These are phyloP conservation scores for Phaeophleospora eucalypticola DNA, from an alignment of 2,329 filamentous ascomycete genomes.

Conservation along the genomic window DNA sequence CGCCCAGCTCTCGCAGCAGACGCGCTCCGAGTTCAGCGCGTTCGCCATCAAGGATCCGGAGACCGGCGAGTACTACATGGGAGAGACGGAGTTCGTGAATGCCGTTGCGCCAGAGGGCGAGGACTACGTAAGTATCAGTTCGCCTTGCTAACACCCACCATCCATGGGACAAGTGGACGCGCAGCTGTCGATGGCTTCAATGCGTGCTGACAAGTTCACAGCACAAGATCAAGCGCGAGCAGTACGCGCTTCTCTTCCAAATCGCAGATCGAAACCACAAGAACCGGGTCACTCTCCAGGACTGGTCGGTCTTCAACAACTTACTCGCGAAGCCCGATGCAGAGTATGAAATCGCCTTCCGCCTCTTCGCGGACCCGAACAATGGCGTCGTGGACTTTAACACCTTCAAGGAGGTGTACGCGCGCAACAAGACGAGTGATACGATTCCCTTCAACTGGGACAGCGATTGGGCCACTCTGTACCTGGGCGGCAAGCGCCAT, in stretches of 20 bases:
- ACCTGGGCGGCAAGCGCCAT: conserved; percentile 82
- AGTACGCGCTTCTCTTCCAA: conserved; percentile 88
- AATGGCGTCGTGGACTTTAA: conserved; percentile 86
- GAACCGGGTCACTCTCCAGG: conserved; percentile 71
- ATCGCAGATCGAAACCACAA: conserved; percentile 76
- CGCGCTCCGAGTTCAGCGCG: conserved; percentile 69
- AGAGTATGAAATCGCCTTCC: conserved; percentile 98
- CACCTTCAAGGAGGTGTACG: conserved; percentile 78
- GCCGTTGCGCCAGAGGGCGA: conserved; percentile 82
- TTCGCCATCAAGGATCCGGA: conserved; percentile 72
- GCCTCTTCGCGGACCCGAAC: conserved; percentile 84
- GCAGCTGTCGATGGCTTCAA: neutral
- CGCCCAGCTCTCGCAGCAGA: conserved; percentile 66
- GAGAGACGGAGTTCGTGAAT: conserved; percentile 80
- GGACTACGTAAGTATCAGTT: conserved; percentile 72
- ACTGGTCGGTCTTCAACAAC: conserved; percentile 94
- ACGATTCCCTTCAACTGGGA: conserved; percentile 95
- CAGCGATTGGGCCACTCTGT: conserved; percentile 92
- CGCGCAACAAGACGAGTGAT: conserved; percentile 78
- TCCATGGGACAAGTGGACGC: too few relatives aligned
- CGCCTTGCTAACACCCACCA: neutral
- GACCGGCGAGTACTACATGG: conserved; percentile 75
- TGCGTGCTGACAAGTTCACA: conserved; percentile 39
- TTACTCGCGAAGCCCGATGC: conserved; percentile 90
- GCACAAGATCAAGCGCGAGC: conserved; percentile 97